Conservation (phyloP, 108 stramenopile genomes). For the Nannochloropsis salina region DNA sequence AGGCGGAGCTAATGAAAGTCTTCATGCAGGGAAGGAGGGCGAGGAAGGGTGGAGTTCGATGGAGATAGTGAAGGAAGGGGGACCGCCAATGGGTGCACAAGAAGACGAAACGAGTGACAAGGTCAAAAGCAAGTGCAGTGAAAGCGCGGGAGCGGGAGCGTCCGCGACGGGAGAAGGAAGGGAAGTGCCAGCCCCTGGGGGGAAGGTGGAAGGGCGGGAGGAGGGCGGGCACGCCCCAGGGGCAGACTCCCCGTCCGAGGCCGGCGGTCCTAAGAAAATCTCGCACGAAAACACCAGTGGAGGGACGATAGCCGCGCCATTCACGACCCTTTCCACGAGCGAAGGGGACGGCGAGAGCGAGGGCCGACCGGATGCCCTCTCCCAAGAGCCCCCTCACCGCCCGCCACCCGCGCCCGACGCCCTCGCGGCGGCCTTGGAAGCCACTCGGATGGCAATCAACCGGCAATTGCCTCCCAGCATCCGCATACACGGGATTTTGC, state of each 20-base stretch:
- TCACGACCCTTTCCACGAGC: too few relatives aligned
- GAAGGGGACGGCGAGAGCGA: too few relatives aligned
- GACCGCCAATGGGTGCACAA: too few relatives aligned
- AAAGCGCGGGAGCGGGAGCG: too few relatives aligned
- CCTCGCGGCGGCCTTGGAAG: neutral
- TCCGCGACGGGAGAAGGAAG: neutral
- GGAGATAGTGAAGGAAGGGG: conserved; percentile 42
- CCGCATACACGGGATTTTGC: conserved; percentile 67
- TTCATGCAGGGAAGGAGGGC: conserved; percentile 27
- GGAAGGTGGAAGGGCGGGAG: conserved; percentile 33
- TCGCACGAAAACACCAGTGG: too few relatives aligned
- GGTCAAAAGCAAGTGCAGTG: too few relatives aligned
- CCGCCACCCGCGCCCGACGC: neutral
- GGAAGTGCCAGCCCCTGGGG: conserved; percentile 31
- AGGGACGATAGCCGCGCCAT: too few relatives aligned
- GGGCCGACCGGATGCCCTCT: too few relatives aligned
- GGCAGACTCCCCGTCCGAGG: too few relatives aligned
- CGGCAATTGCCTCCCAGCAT: conserved; percentile 68
- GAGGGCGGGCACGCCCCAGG: neutral
- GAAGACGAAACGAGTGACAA: too few relatives aligned
- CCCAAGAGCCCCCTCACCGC: too few relatives aligned
- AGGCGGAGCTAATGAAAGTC: neutral
- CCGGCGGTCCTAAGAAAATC: too few relatives aligned
- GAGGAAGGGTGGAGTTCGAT: conserved; percentile 46
- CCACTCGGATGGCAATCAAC: conserved; percentile 49